These are phyloP conservation scores for Beta lomatogona DNA, from an alignment of 179 eudicot species.

Conservation along the genomic window DNA sequence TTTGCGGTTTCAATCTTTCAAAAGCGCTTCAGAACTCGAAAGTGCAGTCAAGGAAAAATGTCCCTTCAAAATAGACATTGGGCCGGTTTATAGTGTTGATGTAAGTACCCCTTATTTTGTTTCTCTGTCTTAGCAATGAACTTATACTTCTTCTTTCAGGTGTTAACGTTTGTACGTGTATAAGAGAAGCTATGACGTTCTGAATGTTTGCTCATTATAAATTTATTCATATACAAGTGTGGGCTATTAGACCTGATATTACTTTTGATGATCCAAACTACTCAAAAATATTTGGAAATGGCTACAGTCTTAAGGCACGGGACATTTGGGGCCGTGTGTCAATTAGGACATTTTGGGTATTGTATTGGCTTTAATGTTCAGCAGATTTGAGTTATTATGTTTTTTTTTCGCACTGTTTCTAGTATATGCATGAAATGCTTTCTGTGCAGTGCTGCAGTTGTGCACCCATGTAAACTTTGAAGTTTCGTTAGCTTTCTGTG, in stretches of 20 bases:
- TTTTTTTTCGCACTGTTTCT: background rate
- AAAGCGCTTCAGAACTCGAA: slow-evolving; percentile 67
- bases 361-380: background rate
- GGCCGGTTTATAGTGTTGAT: slow-evolving; percentile 86
- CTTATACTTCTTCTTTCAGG: too few relatives aligned
- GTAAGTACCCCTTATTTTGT: slow-evolving; percentile 40
- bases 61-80: slow-evolving; percentile 92
- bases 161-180: too few relatives aligned
- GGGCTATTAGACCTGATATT: too few relatives aligned
- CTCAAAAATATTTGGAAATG: too few relatives aligned
- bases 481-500: background rate
- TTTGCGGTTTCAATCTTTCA: slow-evolving; percentile 78
- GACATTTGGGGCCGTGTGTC: too few relatives aligned
- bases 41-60: slow-evolving; percentile 77
- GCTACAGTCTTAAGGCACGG: too few relatives aligned
- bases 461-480: background rate
- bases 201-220: too few relatives aligned
- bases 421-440: too few relatives aligned
- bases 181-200: too few relatives aligned
- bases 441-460: background rate
- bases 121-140: background rate
- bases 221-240: too few relatives aligned
- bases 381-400: background rate
- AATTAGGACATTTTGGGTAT: background rate
- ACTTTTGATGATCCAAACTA: too few relatives aligned